These are phyloP conservation scores for Pichia paraexigua DNA, from an alignment of 805 yeast genomes.

Conservation along the genomic window DNA sequence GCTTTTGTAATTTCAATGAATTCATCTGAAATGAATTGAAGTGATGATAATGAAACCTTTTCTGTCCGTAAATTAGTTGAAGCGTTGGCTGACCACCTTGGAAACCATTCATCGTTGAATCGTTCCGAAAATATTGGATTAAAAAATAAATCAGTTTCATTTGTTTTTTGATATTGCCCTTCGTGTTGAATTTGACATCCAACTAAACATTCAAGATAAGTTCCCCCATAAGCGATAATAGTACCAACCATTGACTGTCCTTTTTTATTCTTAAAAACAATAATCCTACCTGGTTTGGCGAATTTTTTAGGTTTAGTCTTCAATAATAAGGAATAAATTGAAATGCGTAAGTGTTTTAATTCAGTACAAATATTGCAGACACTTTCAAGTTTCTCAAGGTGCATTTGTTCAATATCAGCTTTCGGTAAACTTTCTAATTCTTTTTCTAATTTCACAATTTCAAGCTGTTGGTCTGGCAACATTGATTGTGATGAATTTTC, in stretches of 20 bases:
- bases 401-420: conserved; percentile 32
- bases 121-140: conserved; percentile 20
- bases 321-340: conserved; percentile 30
- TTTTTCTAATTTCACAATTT: conserved; percentile 45
- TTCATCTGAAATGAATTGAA: conserved; percentile 39
- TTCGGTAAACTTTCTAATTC: conserved; percentile 29
- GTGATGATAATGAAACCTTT: conserved; percentile 32
- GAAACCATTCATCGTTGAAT: conserved; percentile 32
- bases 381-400: conserved; percentile 35
- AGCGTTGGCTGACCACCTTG: conserved; percentile 20
- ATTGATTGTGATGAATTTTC: conserved; percentile 83
- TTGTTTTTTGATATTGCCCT: conserved; percentile 1
- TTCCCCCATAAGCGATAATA: neutral
- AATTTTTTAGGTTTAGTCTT: conserved; percentile 41
- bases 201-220: conserved; percentile 24
- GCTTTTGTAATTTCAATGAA: conserved; percentile 19
- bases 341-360: neutral
- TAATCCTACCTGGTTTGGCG: conserved; percentile 46
- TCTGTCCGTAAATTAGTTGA: conserved; percentile 16
- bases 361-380: conserved; percentile 30
- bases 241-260: conserved; percentile 14
- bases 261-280: conserved; percentile 47
- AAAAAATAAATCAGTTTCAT: conserved; percentile 16
- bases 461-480: conserved; percentile 75
- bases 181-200: conserved; percentile 17